Percentiles rank a stretch among this genome's conserved stretches.
phyloP scores from a whole-genome alignment of 1,139 yeast species.

The Pichia inconspicua region DNA sequence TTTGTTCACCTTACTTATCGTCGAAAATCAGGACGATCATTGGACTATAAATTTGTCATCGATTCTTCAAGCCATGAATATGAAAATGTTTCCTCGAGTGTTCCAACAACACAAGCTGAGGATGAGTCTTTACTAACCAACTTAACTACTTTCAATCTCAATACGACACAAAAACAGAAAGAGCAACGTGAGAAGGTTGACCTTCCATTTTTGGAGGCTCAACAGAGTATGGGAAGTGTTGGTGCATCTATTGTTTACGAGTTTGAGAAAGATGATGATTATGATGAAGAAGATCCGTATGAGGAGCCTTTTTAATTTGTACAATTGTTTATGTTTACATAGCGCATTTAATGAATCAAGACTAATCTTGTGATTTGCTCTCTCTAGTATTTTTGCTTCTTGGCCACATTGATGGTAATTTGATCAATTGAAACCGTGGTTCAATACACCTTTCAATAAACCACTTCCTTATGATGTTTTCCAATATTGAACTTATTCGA shows the following conservation, averaged over 20 bases:
- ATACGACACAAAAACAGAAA: conserved; percentile 67
- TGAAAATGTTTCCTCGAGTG: conserved; percentile 25
- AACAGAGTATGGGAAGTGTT: conserved; percentile 59
- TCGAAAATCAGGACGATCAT: conserved; percentile 77
- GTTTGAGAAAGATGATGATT: conserved; percentile 69
- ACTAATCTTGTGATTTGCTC: background rate
- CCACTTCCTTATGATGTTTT: conserved; percentile 77
- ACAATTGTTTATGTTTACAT: background rate
- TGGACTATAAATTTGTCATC: conserved; percentile 47
- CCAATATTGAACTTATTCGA: conserved; percentile 77
- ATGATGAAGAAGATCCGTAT: conserved; percentile 95
- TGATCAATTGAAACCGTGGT: conserved; percentile 81
- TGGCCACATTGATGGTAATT: conserved; percentile 88
- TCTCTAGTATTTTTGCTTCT: conserved; percentile 63
- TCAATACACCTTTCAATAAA: conserved; percentile 88
- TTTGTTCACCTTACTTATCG: conserved; percentile 52
- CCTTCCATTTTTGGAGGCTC: conserved; percentile 85
- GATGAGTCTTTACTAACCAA: conserved; percentile 47
- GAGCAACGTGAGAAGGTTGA: conserved; percentile 78
- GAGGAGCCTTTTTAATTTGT: conserved; percentile 64
- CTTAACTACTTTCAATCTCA: conserved; percentile 79
- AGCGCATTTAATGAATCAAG: background rate
- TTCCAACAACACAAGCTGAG: conserved; percentile 31
- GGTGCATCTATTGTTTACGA: conserved; percentile 89
- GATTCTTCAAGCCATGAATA: conserved; percentile 46